Base-by-base conservation (phyloP, 2,329 filamentous ascomycete genomes). In the Ilyonectria sp. region DNA sequence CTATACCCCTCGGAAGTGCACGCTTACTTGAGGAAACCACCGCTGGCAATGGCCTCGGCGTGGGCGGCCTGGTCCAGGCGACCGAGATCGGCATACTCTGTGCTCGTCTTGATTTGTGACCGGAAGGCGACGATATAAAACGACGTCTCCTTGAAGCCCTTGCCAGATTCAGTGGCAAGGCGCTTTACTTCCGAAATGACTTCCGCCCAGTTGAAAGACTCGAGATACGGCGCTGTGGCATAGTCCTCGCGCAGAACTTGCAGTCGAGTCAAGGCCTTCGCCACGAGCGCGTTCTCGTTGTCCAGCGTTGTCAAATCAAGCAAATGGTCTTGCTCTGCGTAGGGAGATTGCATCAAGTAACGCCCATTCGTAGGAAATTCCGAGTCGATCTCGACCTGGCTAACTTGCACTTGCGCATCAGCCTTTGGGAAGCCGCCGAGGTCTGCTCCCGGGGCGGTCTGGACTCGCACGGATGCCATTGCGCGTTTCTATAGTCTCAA, bases 51-150 rank as follows among this genome's bases (percentile, higher is more conserved):
- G 13, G 95, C 95, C 79, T 97, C 94, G 26, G 88, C 86, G 79
- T 97, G 94, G 7, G 93, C 93, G 66, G 90, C 90, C 76, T 91
- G 91, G 80, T 97, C 95, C 35, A 97, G 86, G 29, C 86, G 85
- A 46, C 91, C 91, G 44, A 97, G 86, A 65, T 92, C 86, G 11
- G 88, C 87, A 66, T 90, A 89, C 69, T 94, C 89, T 1, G 91
- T 92, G 13, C 85, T 87, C 2, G 87, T 85, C 43, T 90, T 90
- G 63, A 97, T 89, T 70, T 86, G 87, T 6, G 93, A 95, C 17
- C 93, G 88, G 81, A 97, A 97, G 5, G 91, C 91, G 46, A 97
- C 94, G 63, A 96, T 90, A 81, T 95, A 97, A 83, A 95, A 97
- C 31, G 84, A 86, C 56, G 86, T 87, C 66, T 86, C 83, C 60